Base-by-base conservation (phyloP, 2,329 filamentous ascomycete genomes). In the Sclerotinia trifoliorum region DNA sequence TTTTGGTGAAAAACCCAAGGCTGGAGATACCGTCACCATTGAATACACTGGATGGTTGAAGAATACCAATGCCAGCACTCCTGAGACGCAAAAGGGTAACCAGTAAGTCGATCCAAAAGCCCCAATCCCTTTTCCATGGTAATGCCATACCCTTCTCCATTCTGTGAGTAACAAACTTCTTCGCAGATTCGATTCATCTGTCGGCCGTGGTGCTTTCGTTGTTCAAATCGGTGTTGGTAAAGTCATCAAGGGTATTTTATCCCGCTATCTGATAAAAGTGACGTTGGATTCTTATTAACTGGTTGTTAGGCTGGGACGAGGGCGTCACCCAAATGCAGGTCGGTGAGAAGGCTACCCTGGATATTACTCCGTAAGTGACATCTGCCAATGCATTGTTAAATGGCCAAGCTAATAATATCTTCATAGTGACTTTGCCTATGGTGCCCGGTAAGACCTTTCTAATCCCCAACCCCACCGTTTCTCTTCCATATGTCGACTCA, bases 41-140 rank as follows among this genome's bases (percentile, higher is more conserved):
- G 88, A 95, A 81, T 98, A 98, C 85, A 95, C 90, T 54, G 95
- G 95, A 75, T 97, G 84, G 81, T 85, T 98, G 72, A 91, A 90
- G 81, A 89, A 96, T 77, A 80, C 85, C 24, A 87, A 68, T 83
- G 86, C 76, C 87, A 91, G 85, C 94, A 94, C 75, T 80, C 79
- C 35, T 78, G 93, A 93, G 96, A 83, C 76, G 89, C 81, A 66
- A 57, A 60, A 66, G 44, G 44, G 46, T 24, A 51, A 35, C 13
- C 54, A 32, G 54, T 51, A 60, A 56, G 32, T 54, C 60, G 57
- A 60, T 42, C 42, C 26, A 13, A n/a, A 62, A 19, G 44, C 62
- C 54, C 48, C 5, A 39, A 49, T 42, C 32, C 26, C 60, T 2
- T 39, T 24, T 19, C n/a, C 29, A 42, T 19, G 17, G n/a, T 26